Conservation (phyloP, 768 basidiomycete species). For the Boletus reticuloceps region DNA sequence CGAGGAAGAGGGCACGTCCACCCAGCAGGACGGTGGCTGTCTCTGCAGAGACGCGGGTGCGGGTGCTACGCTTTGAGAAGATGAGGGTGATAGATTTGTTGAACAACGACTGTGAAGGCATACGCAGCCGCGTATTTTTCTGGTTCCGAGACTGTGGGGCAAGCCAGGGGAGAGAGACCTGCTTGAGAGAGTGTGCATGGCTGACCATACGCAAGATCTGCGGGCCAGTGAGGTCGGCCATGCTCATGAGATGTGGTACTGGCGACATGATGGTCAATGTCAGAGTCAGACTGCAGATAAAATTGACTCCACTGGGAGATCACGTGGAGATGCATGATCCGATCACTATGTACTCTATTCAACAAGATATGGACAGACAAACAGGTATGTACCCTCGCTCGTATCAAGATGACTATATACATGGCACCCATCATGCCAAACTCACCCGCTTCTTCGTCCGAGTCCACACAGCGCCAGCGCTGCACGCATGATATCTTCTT, state of each 20-base stretch:
- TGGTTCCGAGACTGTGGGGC: constrained; percentile 40
- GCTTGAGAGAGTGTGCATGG: constrained; percentile 66
- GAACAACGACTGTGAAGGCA: constrained; percentile 74
- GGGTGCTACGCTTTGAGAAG: constrained; percentile 91
- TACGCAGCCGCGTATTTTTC: constrained; percentile 40
- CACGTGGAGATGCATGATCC: too few species aligned
- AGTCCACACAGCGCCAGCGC: constrained; percentile 66
- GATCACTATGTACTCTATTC: too few species aligned
- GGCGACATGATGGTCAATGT: constrained; percentile 18
- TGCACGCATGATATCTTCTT: constrained; percentile 70
- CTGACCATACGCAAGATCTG: constrained; percentile 68
- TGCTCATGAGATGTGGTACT: constrained; percentile 76
- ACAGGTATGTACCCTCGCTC: too few species aligned
- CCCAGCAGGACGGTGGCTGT: constrained; percentile 78
- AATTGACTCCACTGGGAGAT: too few species aligned
- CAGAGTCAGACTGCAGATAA: too few species aligned
- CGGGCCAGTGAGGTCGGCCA: constrained; percentile 79
- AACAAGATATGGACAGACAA: too few species aligned
- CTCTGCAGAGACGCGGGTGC: constrained; percentile 88
- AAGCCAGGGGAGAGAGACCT: constrained; percentile 64
- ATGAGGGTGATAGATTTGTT: constrained; percentile 85
- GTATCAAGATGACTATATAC: too few species aligned
- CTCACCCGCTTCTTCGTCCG: constrained; percentile 27
- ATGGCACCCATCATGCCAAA: too few species aligned
- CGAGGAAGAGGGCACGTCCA: constrained; percentile 88